phyloP scores from a whole-genome alignment of 176 grass and related monocot genomes.

The Lolium perenne region DNA sequence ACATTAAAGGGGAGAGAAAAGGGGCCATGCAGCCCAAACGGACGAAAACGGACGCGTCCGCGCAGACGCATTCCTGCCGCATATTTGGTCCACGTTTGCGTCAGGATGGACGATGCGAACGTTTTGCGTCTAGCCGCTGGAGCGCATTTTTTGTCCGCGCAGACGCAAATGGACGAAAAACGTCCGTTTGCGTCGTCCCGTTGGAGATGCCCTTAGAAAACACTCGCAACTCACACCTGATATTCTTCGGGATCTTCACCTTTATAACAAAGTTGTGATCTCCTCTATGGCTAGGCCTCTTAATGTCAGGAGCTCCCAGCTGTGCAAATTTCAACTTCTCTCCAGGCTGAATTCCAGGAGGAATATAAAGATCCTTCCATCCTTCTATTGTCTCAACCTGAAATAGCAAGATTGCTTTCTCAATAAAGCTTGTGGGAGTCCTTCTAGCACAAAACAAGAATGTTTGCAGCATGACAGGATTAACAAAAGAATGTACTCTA shows the following conservation, averaged over 20 bases:
- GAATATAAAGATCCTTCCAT: conserved; percentile 72
- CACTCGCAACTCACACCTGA: conserved; percentile 60
- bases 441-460: conserved; percentile 21
- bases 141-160: too few relatives aligned
- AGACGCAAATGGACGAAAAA: too few relatives aligned
- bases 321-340: conserved; percentile 63
- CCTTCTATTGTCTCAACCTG: conserved; percentile 93
- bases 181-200: too few relatives aligned
- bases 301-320: conserved; percentile 71
- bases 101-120: too few relatives aligned
- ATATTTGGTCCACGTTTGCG: too few relatives aligned
- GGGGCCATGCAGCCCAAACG: too few relatives aligned
- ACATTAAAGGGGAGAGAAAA: too few relatives aligned
- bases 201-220: not conserved
- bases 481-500: conserved; percentile 5
- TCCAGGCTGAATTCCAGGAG: conserved; percentile 86
- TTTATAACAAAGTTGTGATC: conserved; percentile 83
- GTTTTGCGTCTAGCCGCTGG: too few relatives aligned
- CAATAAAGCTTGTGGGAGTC: conserved; percentile 11
- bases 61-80: too few relatives aligned
- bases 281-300: conserved; percentile 66
- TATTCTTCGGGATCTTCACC: conserved; percentile 75
- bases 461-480: not conserved
- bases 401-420: conserved; percentile 39
- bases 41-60: too few relatives aligned